These are phyloP conservation scores for Dinochytrium kinnereticum DNA, from an alignment of 371 early-diverging fungal species.

Conservation along the genomic window DNA sequence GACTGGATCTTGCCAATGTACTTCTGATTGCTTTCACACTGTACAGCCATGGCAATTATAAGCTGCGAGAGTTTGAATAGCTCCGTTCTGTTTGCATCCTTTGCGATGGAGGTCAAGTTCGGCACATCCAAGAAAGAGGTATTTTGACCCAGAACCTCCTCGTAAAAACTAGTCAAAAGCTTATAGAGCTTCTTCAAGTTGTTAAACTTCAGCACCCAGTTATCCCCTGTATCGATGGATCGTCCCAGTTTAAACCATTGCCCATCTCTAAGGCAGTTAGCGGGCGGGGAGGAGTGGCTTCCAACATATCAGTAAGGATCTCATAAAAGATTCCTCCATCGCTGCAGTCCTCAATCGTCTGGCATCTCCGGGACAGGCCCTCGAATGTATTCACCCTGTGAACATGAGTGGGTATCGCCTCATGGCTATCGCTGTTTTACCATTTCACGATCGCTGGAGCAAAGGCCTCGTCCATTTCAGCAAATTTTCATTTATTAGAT, in stretches of 20 bases:
- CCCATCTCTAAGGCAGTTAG: slow-evolving; percentile 61
- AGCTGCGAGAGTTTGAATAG: slow-evolving; percentile 79
- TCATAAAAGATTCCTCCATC: slow-evolving; percentile 84
- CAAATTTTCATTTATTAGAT: no score
- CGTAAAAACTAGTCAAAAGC: slow-evolving; percentile 81
- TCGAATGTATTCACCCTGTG: slow-evolving; percentile 72
- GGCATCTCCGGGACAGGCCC: slow-evolving; percentile 65
- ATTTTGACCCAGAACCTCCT: slow-evolving; percentile 70
- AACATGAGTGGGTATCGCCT: background rate
- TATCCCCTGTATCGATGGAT: slow-evolving; percentile 78
- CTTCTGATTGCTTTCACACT: slow-evolving; percentile 73
- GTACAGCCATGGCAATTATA: slow-evolving; percentile 83
- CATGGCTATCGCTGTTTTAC: background rate
- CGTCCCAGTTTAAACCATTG: slow-evolving; percentile 85
- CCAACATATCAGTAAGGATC: slow-evolving; percentile 84
- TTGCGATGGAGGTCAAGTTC: slow-evolving; percentile 82
- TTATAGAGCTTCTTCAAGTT: slow-evolving; percentile 87
- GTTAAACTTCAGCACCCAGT: slow-evolving; percentile 93
- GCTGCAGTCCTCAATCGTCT: slow-evolving; percentile 70
- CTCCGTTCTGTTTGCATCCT: slow-evolving; percentile 73
- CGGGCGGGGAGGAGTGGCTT: background rate
- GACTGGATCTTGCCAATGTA: slow-evolving; percentile 84
- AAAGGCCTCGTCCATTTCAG: background rate
- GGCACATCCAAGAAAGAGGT: slow-evolving; percentile 63
- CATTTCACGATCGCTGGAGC: background rate